Percentiles rank a stretch among this genome's conserved stretches.
phyloP scores from a whole-genome alignment of 805 yeast species.

The Huiozyma sinensis region DNA sequence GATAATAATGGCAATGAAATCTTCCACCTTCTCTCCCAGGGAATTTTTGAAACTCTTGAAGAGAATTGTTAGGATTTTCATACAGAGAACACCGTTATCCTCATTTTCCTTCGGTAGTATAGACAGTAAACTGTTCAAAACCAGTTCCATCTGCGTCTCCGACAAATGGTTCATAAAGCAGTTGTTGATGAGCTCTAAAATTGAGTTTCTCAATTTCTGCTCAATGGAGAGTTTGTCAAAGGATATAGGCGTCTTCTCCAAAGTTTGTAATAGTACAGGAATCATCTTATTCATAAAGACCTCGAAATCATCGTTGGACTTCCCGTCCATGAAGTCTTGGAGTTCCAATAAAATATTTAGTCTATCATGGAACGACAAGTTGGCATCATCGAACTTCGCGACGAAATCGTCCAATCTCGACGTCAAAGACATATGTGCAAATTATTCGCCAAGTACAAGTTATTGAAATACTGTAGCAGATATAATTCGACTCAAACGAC shows the following conservation, averaged over 20 bases:
- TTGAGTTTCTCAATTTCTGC: constrained; percentile 63
- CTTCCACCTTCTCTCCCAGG: constrained; percentile 60
- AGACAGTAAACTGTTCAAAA: constrained; percentile 47
- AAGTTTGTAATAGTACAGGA: constrained; percentile 55
- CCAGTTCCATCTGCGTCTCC: constrained; percentile 53
- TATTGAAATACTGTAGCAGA: too few species aligned
- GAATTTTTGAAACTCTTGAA: constrained; percentile 73
- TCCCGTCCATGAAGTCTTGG: constrained; percentile 78
- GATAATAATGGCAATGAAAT: constrained; percentile 66
- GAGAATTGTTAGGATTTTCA: constrained; percentile 75
- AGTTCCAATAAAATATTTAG: constrained; percentile 70
- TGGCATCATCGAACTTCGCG: constrained; percentile 44
- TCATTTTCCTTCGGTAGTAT: constrained; percentile 75
- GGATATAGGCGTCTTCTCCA: constrained; percentile 63
- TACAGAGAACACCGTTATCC: constrained; percentile 85
- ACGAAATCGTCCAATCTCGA: constrained; percentile 60
- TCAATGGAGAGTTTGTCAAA: constrained; percentile 57
- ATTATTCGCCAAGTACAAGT: not conserved
- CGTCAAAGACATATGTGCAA: constrained; percentile 25
- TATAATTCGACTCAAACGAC: too few species aligned
- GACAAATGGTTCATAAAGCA: constrained; percentile 75
- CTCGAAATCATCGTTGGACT: constrained; percentile 73
- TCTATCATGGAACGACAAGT: constrained; percentile 46
- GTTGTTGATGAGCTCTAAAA: constrained; percentile 71
- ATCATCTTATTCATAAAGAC: constrained; percentile 57